A percentile compares a stretch with the other conserved stretches of the same genome.
Conservation (phyloP, 192 early-diverging fungal genomes). For the Chytriomyces confervae region DNA sequence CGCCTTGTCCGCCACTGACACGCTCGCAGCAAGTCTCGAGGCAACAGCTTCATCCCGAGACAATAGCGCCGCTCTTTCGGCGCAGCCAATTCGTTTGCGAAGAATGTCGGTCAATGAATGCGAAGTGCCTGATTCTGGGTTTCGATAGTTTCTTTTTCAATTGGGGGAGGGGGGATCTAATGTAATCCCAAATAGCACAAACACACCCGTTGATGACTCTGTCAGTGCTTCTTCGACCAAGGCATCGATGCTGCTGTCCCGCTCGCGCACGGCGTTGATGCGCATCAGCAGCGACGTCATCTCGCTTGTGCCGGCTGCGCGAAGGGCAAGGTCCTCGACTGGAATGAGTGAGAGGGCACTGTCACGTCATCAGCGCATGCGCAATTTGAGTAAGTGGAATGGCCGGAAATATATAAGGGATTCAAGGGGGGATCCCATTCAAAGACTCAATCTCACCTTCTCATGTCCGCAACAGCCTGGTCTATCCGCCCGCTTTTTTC, state of each 20-base stretch:
- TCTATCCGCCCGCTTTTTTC: constrained; percentile 7
- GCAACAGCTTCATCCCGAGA: background rate
- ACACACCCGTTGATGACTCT: background rate
- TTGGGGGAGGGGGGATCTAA: background rate
- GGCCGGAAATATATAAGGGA: background rate
- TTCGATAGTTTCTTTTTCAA: background rate
- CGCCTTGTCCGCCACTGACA: background rate
- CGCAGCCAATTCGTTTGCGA: background rate
- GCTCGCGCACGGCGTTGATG: background rate
- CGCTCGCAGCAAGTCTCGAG: background rate
- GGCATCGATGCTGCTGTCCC: background rate
- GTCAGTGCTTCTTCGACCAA: background rate
- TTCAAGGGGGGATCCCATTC: background rate
- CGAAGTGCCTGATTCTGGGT: too few species aligned
- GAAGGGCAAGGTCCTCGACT: background rate
- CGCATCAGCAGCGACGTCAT: constrained; percentile 11
- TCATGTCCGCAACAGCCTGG: constrained; percentile 16
- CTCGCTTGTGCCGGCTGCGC: constrained; percentile 9
- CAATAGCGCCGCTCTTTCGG: background rate
- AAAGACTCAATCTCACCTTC: constrained; percentile 3
- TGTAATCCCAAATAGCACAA: background rate
- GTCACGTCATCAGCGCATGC: background rate
- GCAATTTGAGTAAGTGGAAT: background rate
- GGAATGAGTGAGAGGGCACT: constrained; percentile 5
- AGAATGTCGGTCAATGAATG: background rate